Evolutionary conservation across 2,329 filamentous ascomycete genomes (phyloP), one percentile per base, ranked within the genome.

Genomic region (Hymenotorrendiella dingleyae): DNA sequence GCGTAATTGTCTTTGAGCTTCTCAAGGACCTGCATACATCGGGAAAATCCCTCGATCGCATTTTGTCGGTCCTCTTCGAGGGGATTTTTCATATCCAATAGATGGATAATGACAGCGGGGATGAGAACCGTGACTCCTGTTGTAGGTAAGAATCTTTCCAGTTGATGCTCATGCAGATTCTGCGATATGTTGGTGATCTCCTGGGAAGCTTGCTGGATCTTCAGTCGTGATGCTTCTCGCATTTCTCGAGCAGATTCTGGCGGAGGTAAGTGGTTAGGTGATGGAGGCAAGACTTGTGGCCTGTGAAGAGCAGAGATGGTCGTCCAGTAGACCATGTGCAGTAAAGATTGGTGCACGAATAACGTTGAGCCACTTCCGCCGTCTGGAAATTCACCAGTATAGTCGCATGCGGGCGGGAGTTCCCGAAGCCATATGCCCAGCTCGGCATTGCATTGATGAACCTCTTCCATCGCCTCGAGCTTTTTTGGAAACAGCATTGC

Each of bases 401-500:
- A 90, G 50, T 79, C 76, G 50, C 86, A 89, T 53, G 80, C 79
- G 16, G 74, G 65, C 0, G 87, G 84, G 24, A 95, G 74, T 27
- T 80, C 75, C 36, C 80, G 71, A 46, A 82, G 73, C 91, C 91
- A 97, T 32, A 78, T 73, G 55, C 81, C 78, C 39, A 97, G 74
- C 62, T 90, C 84, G 35, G 78, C 70, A 56, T 96, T 89, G 59
- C 91, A 94, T 33, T 72, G 70, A 52, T 82, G 80, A 40, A 96
- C 86, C 49, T 86, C 82, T 52, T 85, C 84, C 3, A 84, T 79
- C 56, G 90, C 88, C 42, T 88, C 76, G 26, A 84, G 76, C 64
- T 91, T 94, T 65, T 94, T 94, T 4, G 90, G 89, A 33, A 94
- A 82, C 20, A 96, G 71, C 84, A 94, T 93, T 79, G 94, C 91